Base-by-base conservation (phyloP, 495 filamentous ascomycete genomes). In the Podospora tetraspora region DNA sequence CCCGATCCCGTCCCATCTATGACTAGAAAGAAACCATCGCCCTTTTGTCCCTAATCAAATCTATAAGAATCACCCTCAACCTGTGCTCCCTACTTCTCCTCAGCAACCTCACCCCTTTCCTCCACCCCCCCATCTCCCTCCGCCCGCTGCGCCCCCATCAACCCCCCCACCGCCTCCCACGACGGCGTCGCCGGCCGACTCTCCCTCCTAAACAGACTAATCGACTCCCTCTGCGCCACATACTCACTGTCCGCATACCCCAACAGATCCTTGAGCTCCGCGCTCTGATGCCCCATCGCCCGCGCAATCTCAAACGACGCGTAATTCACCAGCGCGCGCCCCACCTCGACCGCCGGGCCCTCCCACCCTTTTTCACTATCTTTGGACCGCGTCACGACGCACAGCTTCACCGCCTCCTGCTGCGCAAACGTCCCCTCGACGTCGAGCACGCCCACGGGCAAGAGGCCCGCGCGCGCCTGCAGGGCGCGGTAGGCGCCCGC, bases 211-310 rank as follows among this genome's bases (percentile, higher is more conserved):
- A 92, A 89, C 67, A 96, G 89, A 21, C 92, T 91, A 56, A 97
- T 90, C 72, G 94, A 96, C 78, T 96, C 92, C 66, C 93, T 84
- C 71, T 93, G 81, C 9, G 94, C 94, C 58, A 99, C 91, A 83
- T 98, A 97, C 78, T 97, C 93, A 68, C 90, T 93, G 73, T 97
- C 94, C 30, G 93, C 89, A 82, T 97, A 99, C 4, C 95, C 95
- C 43, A 99, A 75, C 30, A 94, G 70, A 0, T 84, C 80, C 58
- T 88, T 84, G 67, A 99, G 97, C 74, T 95, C 89, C 1, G 81
- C 85, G 74, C 94, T 97, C 71, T 89, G 86, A 67, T 90, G 84
- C 0, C 95, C 95, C 79, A 91, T 93, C 70, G 98, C 96, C 62
- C 91, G 82, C 63, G 79, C 79, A 68, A 97, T 92, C 78, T 99